Base-by-base conservation (phyloP, 345 rosid species). In the Eucalyptus curtisii region DNA sequence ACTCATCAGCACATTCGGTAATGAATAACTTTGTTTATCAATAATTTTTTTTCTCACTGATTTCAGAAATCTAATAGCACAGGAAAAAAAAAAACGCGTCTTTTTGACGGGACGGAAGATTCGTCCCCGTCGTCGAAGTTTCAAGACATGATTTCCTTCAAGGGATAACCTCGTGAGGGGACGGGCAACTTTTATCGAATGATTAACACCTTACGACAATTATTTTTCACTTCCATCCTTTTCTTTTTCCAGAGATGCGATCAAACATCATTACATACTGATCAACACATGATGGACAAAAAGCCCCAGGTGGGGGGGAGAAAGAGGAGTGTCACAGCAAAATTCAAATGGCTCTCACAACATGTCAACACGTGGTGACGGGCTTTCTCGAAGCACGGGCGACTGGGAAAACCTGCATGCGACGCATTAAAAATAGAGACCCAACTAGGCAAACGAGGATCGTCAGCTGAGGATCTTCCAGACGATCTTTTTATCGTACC, bases 41-140 rank as follows among this genome's bases (percentile, higher is more conserved):
- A 15, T 31, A 6, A 2, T 31, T 4, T 8, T 16, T 8, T 8
- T 17, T 33, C 6, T 5, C 80, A 17, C 4, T 1, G 2, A 33
- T 68, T 68, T 68, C 2, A 17, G 2, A 68, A 15, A 16, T 68
- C 12, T 66, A 4, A 31, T 37, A 9, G 12, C 80, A 33, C 42
- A 3, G 22, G 16, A 7, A 7, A 5, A 15, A 19, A n/a, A 2
- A 20, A 40, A 68, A 33, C 10, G 4, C 84, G 40, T 76, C 47
- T 40, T 20, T 20, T 42, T 20, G 10, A 22, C 8, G 3, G 15
- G 45, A 20, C 47, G 24, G 27, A 10, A 33, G 14, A 11, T 20
- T 76, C 14, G 27, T 40, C 27, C 3, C 13, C 3, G 27, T 10
- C 3, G 2, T 37, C 25, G 25, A 9, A 37, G 40, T 37, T 33